A percentile compares a stretch with the other conserved stretches of the same genome.
phyloP scores from a whole-genome alignment of 164 flowering plant species.

The Chimonanthus praecox region DNA sequence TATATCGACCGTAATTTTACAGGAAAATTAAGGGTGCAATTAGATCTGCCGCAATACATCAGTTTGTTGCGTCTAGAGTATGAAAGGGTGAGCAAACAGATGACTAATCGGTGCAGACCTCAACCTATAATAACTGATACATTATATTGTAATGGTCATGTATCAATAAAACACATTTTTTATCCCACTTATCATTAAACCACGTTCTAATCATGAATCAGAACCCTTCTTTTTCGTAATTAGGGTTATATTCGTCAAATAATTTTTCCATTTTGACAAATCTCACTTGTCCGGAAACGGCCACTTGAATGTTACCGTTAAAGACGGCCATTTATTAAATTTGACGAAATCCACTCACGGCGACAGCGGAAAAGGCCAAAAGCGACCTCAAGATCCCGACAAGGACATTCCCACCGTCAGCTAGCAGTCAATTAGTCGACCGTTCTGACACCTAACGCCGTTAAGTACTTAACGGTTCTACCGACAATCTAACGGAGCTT shows the following conservation, averaged over 20 bases:
- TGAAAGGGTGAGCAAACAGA: no score
- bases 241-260: not conserved
- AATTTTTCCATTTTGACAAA: not conserved
- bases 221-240: not conserved
- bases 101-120: no score
- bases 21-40: no score
- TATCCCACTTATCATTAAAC: not conserved
- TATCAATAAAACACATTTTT: no score
- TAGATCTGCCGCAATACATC: no score
- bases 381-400: no score
- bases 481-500: slow-evolving; percentile 11
- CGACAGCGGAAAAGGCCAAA: not conserved
- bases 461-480: slow-evolving; percentile 1
- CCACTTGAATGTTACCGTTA: not conserved
- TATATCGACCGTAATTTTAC: no score
- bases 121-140: no score
- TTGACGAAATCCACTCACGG: no score
- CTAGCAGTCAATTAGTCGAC: not conserved
- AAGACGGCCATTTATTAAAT: not conserved
- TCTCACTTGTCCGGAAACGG: not conserved
- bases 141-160: no score
- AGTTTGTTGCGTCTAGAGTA: no score
- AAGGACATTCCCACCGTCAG: no score
- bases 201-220: not conserved
- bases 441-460: slow-evolving; percentile 11